Evolutionary conservation across 1,139 yeast species (phyloP).

Genomic region (Kluyveromyces sp.): DNA sequence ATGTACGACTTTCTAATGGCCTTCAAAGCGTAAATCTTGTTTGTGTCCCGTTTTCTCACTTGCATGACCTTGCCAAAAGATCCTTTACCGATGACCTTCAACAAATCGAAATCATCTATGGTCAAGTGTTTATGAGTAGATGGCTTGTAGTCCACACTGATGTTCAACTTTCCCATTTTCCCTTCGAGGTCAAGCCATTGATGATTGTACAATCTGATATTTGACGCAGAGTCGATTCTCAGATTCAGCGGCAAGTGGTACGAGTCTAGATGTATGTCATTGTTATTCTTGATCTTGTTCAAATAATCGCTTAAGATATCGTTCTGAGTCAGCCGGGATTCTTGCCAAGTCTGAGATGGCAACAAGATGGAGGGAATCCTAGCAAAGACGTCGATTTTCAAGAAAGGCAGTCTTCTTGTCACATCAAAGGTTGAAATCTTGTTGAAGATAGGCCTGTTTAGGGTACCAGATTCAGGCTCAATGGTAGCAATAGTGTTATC

Average conservation of each 20-base stretch:
- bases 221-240: slow-evolving; percentile 35
- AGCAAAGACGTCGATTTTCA: slow-evolving; percentile 67
- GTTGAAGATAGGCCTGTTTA: slow-evolving; percentile 65
- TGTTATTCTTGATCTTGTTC: slow-evolving; percentile 32
- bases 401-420: slow-evolving; percentile 49
- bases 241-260: slow-evolving; percentile 33
- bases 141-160: slow-evolving; percentile 76
- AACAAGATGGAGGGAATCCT: slow-evolving; percentile 64
- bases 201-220: slow-evolving; percentile 40
- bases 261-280: slow-evolving; percentile 37
- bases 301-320: slow-evolving; percentile 31
- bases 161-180: slow-evolving; percentile 41
- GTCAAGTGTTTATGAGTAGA: slow-evolving; percentile 61
- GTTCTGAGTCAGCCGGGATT: slow-evolving; percentile 24
- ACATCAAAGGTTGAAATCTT: slow-evolving; percentile 90
- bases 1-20: slow-evolving; percentile 91
- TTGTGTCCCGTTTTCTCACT: slow-evolving; percentile 90
- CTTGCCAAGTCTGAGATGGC: slow-evolving; percentile 40
- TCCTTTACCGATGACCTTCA: slow-evolving; percentile 95
- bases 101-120: slow-evolving; percentile 84
- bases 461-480: slow-evolving; percentile 70
- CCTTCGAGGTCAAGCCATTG: slow-evolving; percentile 37
- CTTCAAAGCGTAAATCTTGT: slow-evolving; percentile 87
- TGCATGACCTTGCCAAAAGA: slow-evolving; percentile 99
- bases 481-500: slow-evolving; percentile 79